Percentiles rank a stretch among this genome's conserved stretches.
phyloP scores from a whole-genome alignment of 2,329 filamentous ascomycete genomes.

The Pseudonectria foliicola region DNA sequence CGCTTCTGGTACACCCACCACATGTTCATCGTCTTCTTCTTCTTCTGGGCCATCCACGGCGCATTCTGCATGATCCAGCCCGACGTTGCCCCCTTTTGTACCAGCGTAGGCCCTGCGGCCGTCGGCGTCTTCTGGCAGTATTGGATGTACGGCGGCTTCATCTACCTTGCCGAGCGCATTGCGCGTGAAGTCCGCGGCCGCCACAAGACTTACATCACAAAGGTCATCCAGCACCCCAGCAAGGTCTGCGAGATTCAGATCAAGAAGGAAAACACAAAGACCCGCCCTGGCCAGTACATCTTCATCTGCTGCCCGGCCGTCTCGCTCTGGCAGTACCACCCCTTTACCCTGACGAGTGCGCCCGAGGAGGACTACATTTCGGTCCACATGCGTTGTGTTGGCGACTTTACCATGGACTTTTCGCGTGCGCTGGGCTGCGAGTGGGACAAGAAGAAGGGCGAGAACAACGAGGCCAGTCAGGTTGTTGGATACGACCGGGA shows the following conservation, averaged over 20 bases:
- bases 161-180: slow-evolving; percentile 73
- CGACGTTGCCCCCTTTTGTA: slow-evolving; percentile 72
- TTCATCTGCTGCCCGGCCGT: slow-evolving; percentile 83
- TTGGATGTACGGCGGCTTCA: slow-evolving; percentile 78
- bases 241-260: slow-evolving; percentile 89
- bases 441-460: slow-evolving; percentile 44
- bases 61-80: slow-evolving; percentile 88
- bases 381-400: slow-evolving; percentile 75
- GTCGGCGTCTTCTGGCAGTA: slow-evolving; percentile 83
- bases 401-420: slow-evolving; percentile 69
- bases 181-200: slow-evolving; percentile 71
- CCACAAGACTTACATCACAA: slow-evolving; percentile 80
- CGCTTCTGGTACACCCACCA: slow-evolving; percentile 90
- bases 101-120: slow-evolving; percentile 55
- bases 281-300: slow-evolving; percentile 77
- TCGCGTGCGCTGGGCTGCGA: slow-evolving; percentile 69
- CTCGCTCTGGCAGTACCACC: slow-evolving; percentile 83
- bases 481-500: slow-evolving; percentile 62
- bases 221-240: slow-evolving; percentile 83
- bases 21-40: slow-evolving; percentile 80
- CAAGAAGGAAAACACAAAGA: slow-evolving; percentile 82
- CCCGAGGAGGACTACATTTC: slow-evolving; percentile 89
- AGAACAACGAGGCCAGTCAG: slow-evolving; percentile 46
- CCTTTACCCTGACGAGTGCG: slow-evolving; percentile 78
- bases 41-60: slow-evolving; percentile 86